These are phyloP conservation scores for Immersiella caudata DNA, from an alignment of 495 filamentous ascomycete genomes.

Conservation along the genomic window DNA sequence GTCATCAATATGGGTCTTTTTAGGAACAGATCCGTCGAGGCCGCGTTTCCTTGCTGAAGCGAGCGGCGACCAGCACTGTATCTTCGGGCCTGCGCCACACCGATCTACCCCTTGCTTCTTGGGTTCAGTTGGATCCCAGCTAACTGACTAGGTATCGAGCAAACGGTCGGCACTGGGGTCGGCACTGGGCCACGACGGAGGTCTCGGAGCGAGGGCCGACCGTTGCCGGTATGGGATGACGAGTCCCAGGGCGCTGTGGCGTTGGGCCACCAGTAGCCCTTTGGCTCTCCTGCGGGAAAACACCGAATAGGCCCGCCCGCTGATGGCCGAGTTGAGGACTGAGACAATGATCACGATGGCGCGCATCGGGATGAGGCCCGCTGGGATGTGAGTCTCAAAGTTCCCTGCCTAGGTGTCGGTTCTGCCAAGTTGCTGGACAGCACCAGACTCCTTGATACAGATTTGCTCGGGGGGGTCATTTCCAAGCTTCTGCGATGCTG, in stretches of 20 bases:
- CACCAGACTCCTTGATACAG: not conserved
- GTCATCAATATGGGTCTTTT: not conserved
- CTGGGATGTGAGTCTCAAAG: conserved; percentile 4
- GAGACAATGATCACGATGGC: conserved; percentile 4
- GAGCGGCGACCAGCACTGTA: not conserved
- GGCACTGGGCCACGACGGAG: not conserved
- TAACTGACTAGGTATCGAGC: not conserved
- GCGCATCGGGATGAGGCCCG: not conserved
- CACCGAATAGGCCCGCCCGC: conserved; percentile 14
- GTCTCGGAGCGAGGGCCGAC: not conserved
- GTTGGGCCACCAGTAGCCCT: conserved; percentile 14
- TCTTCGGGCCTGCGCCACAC: conserved; percentile 7
- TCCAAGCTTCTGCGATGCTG: not conserved
- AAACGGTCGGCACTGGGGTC: conserved; percentile 5
- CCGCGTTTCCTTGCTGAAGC: conserved; percentile 2
- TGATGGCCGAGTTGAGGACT: conserved; percentile 1
- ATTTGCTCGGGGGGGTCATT: not conserved
- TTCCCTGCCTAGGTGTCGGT: not conserved
- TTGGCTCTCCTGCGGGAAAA: not conserved
- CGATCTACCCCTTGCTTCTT: conserved; percentile 7
- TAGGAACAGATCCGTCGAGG: not conserved
- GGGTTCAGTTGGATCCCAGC: not conserved
- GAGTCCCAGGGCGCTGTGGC: not conserved
- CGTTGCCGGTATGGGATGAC: conserved; percentile 9
- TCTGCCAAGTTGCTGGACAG: not conserved